These are phyloP conservation scores for Monosporascus sp. DNA, from an alignment of 2,329 filamentous ascomycete genomes.

Conservation along the genomic window DNA sequence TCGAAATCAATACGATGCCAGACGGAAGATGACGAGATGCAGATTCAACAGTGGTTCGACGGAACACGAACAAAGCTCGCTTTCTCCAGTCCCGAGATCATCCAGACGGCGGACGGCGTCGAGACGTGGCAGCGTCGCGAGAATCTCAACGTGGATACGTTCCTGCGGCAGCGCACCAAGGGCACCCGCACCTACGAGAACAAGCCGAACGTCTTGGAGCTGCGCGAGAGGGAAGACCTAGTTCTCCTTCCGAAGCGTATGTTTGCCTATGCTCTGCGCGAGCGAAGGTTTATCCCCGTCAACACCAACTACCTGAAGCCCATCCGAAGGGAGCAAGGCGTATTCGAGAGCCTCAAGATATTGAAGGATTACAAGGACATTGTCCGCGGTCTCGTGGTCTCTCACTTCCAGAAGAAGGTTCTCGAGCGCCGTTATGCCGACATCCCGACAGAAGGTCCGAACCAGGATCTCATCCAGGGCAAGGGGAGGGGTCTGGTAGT, in stretches of 20 bases:
- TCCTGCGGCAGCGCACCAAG: constrained; percentile 29
- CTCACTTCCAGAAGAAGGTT: constrained; percentile 35
- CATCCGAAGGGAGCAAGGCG: constrained; percentile 28
- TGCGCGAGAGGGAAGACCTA: constrained; percentile 22
- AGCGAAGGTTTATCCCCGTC: constrained; percentile 33
- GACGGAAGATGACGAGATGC: constrained; percentile 28
- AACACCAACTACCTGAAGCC: constrained; percentile 30
- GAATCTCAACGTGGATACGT: constrained; percentile 27
- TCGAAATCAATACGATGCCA: constrained; percentile 26
- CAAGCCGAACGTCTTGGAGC: constrained; percentile 19
- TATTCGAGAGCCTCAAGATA: constrained; percentile 36
- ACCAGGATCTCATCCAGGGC: constrained; percentile 38
- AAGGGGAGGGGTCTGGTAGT: constrained; percentile 40
- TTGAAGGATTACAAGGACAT: constrained; percentile 36
- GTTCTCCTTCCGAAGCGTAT: constrained; percentile 35
- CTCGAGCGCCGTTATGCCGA: constrained; percentile 28
- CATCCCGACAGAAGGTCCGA: constrained; percentile 18
- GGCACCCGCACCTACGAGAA: constrained; percentile 29
- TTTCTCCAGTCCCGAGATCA: constrained; percentile 28
- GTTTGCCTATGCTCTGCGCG: constrained; percentile 35
- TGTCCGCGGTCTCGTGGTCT: constrained; percentile 33
- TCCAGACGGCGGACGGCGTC: constrained; percentile 30
- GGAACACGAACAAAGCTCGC: constrained; percentile 23
- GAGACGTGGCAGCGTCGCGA: constrained; percentile 32
- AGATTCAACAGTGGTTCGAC: constrained; percentile 33